These are phyloP conservation scores for Nicotiana knightiana DNA, from an alignment of 257 asterid genomes.

Conservation along the genomic window DNA sequence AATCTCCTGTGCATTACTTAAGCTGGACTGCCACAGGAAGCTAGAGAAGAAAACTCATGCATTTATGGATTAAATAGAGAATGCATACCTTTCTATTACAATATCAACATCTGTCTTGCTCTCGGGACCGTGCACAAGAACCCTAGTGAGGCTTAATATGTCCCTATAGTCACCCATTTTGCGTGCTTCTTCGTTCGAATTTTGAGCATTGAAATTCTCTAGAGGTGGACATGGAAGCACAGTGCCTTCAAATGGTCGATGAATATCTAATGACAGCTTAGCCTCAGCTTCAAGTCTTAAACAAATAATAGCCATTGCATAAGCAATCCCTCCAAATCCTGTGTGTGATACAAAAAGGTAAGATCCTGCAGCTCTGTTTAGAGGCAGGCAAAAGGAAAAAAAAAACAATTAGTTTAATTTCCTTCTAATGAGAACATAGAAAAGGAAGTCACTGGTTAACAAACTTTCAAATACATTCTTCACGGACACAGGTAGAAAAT, in stretches of 20 bases:
- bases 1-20: not conserved
- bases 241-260: conserved; percentile 27
- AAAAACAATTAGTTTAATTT: conserved; percentile 22
- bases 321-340: conserved; percentile 96
- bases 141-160: conserved; percentile 89
- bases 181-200: conserved; percentile 59
- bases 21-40: not conserved
- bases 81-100: conserved; percentile 61
- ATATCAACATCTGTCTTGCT: conserved; percentile 85
- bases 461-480: not conserved
- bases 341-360: conserved; percentile 98
- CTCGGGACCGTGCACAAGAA: conserved; percentile 93
- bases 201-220: conserved; percentile 21
- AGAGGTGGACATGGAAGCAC: conserved; percentile 30
- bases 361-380: conserved; percentile 77
- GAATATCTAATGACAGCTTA: conserved; percentile 28
- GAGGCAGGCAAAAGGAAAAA: conserved; percentile 18
- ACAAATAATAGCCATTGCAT: conserved; percentile 95
- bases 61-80: not conserved
- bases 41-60: not conserved
- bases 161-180: conserved; percentile 86
- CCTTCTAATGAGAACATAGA: conserved; percentile 1
- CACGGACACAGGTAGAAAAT: not conserved
- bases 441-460: not conserved
- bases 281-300: conserved; percentile 71